Evolutionary conservation across 2,329 filamentous ascomycete species (phyloP).

Genomic region (Zymoseptoria ardabiliae): DNA sequence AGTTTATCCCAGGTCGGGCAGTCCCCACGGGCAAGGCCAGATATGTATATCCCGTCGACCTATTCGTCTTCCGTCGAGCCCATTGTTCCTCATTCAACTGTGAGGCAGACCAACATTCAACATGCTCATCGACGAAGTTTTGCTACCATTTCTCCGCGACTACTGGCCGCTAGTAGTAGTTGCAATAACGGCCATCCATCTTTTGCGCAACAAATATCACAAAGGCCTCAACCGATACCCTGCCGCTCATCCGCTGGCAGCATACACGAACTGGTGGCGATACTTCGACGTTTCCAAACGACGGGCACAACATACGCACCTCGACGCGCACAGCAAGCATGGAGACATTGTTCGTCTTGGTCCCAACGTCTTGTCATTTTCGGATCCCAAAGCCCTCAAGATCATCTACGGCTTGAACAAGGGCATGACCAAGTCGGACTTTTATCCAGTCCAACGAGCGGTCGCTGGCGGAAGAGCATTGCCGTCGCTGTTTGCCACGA

Average conservation of each 20-base stretch:
- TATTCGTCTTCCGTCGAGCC: background rate
- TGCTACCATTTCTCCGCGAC: conserved; percentile 19
- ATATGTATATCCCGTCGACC: background rate
- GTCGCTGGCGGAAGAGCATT: conserved; percentile 61
- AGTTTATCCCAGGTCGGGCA: background rate
- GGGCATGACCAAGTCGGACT: conserved; percentile 72
- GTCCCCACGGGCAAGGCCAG: background rate
- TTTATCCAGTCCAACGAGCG: conserved; percentile 72
- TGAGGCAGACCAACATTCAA: conserved; percentile 7
- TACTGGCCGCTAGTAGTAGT: conserved; percentile 38
- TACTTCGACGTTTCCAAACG: conserved; percentile 60
- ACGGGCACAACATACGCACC: conserved; percentile 60
- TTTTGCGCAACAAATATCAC: conserved; percentile 42
- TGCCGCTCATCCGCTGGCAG: conserved; percentile 58
- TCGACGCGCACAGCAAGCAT: conserved; percentile 60
- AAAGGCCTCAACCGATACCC: conserved; percentile 63
- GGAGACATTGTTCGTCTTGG: conserved; percentile 69
- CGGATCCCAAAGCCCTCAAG: conserved; percentile 65
- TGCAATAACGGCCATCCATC: conserved; percentile 26
- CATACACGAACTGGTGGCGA: conserved; percentile 65
- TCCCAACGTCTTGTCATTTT: conserved; percentile 66
- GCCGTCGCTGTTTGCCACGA: conserved; percentile 68
- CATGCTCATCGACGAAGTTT: conserved; percentile 27
- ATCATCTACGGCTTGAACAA: conserved; percentile 77
- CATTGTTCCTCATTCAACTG: background rate